These are phyloP conservation scores for Brassica incana DNA, from an alignment of 345 rosid species.

Conservation along the genomic window DNA sequence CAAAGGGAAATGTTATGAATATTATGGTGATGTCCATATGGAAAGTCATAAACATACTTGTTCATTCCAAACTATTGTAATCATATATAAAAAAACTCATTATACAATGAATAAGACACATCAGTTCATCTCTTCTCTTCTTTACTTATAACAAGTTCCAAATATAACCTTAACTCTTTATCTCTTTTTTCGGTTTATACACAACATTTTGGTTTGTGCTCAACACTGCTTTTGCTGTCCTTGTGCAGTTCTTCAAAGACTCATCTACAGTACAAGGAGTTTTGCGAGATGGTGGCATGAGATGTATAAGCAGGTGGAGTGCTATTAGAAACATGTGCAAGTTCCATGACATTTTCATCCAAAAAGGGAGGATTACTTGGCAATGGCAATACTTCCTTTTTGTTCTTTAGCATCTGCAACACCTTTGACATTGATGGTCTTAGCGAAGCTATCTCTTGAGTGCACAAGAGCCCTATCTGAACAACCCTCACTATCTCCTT, in stretches of 20 bases:
- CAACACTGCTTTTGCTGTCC: background rate
- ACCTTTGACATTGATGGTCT: constrained; percentile 80
- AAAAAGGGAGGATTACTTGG: constrained; percentile 85
- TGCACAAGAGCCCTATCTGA: constrained; percentile 77
- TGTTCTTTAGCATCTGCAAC: constrained; percentile 69
- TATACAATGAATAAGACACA: too few species aligned
- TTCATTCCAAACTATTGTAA: too few species aligned
- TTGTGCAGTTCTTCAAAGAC: background rate
- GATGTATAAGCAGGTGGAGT: background rate
- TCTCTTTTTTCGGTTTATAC: background rate
- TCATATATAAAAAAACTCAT: too few species aligned
- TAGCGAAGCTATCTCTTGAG: constrained; percentile 70
- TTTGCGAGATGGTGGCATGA: background rate
- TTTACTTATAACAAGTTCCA: too few species aligned
- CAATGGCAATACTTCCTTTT: constrained; percentile 60
- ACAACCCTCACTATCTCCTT: constrained; percentile 62
- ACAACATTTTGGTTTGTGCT: background rate
- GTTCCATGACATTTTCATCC: constrained; percentile 81
- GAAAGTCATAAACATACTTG: too few species aligned
- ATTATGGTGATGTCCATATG: too few species aligned
- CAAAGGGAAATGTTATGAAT: too few species aligned
- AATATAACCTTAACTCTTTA: too few species aligned
- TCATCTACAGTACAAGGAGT: background rate
- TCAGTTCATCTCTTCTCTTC: too few species aligned
- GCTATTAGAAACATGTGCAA: constrained; percentile 50